Conservation (phyloP, 495 filamentous ascomycete species). For the Astrocystis sublimbata region DNA sequence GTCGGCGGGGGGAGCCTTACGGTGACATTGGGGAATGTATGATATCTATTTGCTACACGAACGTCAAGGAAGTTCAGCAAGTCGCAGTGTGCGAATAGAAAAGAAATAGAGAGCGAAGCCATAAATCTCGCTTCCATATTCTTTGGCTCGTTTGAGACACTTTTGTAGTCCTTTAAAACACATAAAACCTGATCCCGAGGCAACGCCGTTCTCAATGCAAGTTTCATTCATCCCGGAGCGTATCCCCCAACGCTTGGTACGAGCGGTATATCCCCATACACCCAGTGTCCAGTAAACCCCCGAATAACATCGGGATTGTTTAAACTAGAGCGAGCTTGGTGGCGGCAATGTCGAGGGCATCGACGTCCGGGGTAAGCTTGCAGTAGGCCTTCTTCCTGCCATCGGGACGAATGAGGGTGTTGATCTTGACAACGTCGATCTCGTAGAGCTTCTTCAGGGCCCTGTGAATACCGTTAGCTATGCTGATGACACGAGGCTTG, state of each 20-base stretch:
- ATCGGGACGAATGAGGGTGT: conserved; percentile 80
- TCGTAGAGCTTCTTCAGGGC: conserved; percentile 99
- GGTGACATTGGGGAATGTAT: not conserved
- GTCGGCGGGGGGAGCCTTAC: not conserved
- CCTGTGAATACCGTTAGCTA: no score
- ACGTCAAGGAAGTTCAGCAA: not conserved
- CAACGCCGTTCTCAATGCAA: conserved; percentile 39
- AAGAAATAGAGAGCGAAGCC: conserved; percentile 7
- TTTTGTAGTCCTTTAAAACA: conserved; percentile 34
- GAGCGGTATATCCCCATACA: conserved; percentile 24
- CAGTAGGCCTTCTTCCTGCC: conserved; percentile 90
- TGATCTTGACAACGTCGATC: conserved; percentile 96
- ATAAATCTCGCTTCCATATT: conserved; percentile 16
- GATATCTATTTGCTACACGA: not conserved
- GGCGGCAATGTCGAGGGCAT: conserved; percentile 98
- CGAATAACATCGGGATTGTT: conserved; percentile 32
- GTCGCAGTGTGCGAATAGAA: conserved; percentile 8
- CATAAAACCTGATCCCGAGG: conserved; percentile 32
- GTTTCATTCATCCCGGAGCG: conserved; percentile 26
- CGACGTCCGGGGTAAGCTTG: conserved; percentile 90
- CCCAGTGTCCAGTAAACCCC: conserved; percentile 18
- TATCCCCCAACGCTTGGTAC: conserved; percentile 18
- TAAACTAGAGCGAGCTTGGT: conserved; percentile 99
- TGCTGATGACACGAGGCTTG: no score
- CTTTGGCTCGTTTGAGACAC: conserved; percentile 24